These are phyloP conservation scores for Phaeosphaeria sp. DNA, from an alignment of 2,329 filamentous ascomycete species.

Conservation along the genomic window DNA sequence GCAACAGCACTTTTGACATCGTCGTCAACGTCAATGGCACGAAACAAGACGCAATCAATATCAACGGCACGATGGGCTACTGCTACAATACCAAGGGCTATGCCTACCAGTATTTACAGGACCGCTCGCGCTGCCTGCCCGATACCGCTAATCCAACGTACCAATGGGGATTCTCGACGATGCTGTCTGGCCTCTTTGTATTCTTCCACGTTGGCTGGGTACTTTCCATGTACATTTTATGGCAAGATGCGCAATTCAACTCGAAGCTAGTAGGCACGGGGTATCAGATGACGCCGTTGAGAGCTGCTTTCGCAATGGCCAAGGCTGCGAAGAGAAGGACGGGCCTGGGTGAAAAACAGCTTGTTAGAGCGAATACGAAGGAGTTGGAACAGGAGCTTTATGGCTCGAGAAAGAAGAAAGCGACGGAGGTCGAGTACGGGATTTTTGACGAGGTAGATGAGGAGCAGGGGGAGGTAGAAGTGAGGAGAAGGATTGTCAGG, in stretches of 20 bases:
- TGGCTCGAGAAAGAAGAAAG: slow-evolving; percentile 14
- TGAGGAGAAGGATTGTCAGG: neutral
- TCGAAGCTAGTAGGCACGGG: slow-evolving; percentile 33
- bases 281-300: slow-evolving; percentile 39
- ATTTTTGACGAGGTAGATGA: slow-evolving; percentile 14
- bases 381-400: slow-evolving; percentile 28
- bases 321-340: slow-evolving; percentile 30
- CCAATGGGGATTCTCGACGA: slow-evolving; percentile 48
- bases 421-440: slow-evolving; percentile 18
- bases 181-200: slow-evolving; percentile 39
- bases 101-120: slow-evolving; percentile 2
- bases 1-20: neutral
- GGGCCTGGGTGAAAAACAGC: slow-evolving; percentile 21
- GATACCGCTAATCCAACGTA: slow-evolving; percentile 36
- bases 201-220: slow-evolving; percentile 41
- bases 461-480: neutral
- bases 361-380: slow-evolving; percentile 23
- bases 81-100: slow-evolving; percentile 30
- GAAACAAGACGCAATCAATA: slow-evolving; percentile 16
- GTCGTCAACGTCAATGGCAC: slow-evolving; percentile 11
- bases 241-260: slow-evolving; percentile 41
- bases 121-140: slow-evolving; percentile 33
- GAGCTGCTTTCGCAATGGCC: slow-evolving; percentile 38
- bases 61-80: slow-evolving; percentile 13
- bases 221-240: slow-evolving; percentile 43